Evolutionary conservation across 768 basidiomycete species (phyloP).

Genomic region (Exidia glandulosa): DNA sequence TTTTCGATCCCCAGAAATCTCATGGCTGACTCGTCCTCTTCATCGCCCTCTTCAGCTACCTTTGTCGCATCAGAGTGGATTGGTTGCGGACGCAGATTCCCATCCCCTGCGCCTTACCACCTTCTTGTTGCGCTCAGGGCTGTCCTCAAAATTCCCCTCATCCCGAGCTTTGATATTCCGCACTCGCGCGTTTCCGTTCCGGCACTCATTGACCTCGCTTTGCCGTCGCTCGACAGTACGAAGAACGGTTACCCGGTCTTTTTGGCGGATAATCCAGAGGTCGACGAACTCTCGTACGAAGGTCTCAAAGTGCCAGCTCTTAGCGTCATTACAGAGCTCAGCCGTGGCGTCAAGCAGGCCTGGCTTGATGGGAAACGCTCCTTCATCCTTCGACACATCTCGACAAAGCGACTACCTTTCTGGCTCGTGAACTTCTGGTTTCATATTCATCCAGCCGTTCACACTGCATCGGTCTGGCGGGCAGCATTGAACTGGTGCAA

Average conservation of each 20-base stretch:
- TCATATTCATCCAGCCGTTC: neutral
- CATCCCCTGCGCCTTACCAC: neutral
- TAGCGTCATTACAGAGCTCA: neutral
- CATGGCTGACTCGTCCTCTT: no score
- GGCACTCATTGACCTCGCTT: neutral
- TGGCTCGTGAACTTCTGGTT: neutral
- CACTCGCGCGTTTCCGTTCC: neutral
- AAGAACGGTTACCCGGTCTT: neutral
- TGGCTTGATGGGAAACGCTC: neutral
- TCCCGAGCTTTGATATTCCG: neutral
- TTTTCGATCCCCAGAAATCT: no score
- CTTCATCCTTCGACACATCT: neutral
- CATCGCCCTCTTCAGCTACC: no score
- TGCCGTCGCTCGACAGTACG: neutral
- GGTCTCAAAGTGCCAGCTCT: neutral
- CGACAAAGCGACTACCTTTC: neutral
- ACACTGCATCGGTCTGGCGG: neutral
- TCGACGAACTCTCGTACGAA: neutral
- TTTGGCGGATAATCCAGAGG: neutral
- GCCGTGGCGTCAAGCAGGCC: neutral
- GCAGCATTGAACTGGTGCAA: neutral
- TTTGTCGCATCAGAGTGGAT: neutral
- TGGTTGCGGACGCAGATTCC: neutral
- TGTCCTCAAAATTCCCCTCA: neutral
- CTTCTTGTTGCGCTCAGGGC: neutral